Percentiles rank a stretch among this genome's conserved stretches.
phyloP scores from a whole-genome alignment of 805 yeast species.

The Teunomyces stri region DNA sequence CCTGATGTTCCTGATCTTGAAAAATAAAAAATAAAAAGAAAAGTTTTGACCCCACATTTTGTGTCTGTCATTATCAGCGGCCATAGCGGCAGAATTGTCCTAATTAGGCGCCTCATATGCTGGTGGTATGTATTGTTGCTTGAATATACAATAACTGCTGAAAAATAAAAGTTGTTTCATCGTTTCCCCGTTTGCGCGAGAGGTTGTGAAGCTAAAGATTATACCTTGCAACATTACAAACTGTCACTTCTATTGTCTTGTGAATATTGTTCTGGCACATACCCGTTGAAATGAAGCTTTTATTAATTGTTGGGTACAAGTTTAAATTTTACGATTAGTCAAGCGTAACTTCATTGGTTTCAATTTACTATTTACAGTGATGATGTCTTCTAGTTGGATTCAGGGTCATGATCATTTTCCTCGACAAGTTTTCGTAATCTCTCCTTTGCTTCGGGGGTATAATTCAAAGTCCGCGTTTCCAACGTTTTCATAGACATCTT shows the following conservation, averaged over 20 bases:
- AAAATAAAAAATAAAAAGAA: no score
- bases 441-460: conserved; percentile 43
- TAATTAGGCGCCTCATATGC: background rate
- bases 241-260: background rate
- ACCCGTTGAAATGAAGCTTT: background rate
- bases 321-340: background rate
- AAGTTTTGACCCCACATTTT: background rate
- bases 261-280: background rate
- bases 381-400: background rate
- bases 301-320: background rate
- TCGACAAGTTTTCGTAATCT: conserved; percentile 24
- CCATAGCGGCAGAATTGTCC: background rate
- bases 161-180: background rate
- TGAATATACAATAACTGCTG: background rate
- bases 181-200: background rate
- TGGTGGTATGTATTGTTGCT: background rate
- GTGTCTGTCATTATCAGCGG: background rate
- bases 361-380: background rate
- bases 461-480: conserved; percentile 38
- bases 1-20: no score
- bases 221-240: background rate
- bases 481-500: conserved; percentile 27
- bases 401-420: conserved; percentile 12
- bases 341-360: background rate
- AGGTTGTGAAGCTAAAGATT: background rate